A percentile compares a stretch with the other conserved stretches of the same genome.
These are phyloP conservation scores for Barnettozyma salicaria DNA, from an alignment of 805 yeast genomes.

Conservation along the genomic window DNA sequence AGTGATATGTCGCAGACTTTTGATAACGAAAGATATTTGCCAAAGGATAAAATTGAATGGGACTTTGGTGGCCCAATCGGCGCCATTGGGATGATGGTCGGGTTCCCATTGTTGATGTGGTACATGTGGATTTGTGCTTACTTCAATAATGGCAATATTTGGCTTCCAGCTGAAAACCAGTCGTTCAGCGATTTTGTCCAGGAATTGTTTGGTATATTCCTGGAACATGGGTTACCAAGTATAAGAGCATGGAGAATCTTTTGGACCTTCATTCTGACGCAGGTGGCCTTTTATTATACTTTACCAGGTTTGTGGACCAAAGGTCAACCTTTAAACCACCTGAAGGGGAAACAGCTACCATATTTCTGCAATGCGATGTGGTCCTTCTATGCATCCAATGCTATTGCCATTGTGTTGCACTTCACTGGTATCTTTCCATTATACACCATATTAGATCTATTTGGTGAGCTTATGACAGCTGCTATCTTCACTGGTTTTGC, in stretches of 20 bases:
- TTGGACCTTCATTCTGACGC: slow-evolving; percentile 60
- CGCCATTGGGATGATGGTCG: slow-evolving; percentile 83
- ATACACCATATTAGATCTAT: slow-evolving; percentile 68
- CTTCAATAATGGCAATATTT: slow-evolving; percentile 68
- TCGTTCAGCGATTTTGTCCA: slow-evolving; percentile 37
- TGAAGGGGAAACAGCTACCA: slow-evolving; percentile 74
- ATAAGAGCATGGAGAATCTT: slow-evolving; percentile 63
- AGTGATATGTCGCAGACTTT: slow-evolving; percentile 2
- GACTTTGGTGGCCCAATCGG: slow-evolving; percentile 95
- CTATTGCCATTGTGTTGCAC: slow-evolving; percentile 56
- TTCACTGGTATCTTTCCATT: slow-evolving; percentile 68
- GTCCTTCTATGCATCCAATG: slow-evolving; percentile 68
- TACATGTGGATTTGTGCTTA: slow-evolving; percentile 92
- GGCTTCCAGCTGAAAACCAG: slow-evolving; percentile 58
- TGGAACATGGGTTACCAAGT: slow-evolving; percentile 54
- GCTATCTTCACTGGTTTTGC: slow-evolving; percentile 76
- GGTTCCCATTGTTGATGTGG: slow-evolving; percentile 91
- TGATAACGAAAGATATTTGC: slow-evolving; percentile 29
- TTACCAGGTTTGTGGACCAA: slow-evolving; percentile 93
- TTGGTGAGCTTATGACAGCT: slow-evolving; percentile 89
- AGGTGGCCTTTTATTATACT: slow-evolving; percentile 68
- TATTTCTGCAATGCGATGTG: slow-evolving; percentile 91
- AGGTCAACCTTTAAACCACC: slow-evolving; percentile 87
- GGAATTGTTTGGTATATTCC: slow-evolving; percentile 40
- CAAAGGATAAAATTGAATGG: slow-evolving; percentile 55